A percentile compares a stretch with the other conserved stretches of the same genome.
Conservation (phyloP, 2,329 filamentous ascomycete genomes). For the Sordariomycetes sp. region DNA sequence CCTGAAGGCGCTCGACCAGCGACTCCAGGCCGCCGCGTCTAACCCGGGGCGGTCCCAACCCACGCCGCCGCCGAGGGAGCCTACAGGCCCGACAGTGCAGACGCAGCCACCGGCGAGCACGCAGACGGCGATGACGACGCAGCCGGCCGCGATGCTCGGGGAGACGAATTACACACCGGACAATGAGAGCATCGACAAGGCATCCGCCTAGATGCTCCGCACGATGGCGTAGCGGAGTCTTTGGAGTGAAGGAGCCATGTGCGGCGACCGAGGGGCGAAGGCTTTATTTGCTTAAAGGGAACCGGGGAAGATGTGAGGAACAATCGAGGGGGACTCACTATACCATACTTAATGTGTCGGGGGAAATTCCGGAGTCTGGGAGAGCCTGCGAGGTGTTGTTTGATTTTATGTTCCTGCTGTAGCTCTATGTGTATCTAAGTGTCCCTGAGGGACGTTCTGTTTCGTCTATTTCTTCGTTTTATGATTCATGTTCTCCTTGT, state of each 20-base stretch:
- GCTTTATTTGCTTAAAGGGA: not conserved
- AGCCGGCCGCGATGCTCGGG: conserved; percentile 47
- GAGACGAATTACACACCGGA: conserved; percentile 64
- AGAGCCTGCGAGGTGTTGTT: conserved; percentile 1
- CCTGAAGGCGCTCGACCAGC: conserved; percentile 82
- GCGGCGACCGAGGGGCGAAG: not conserved
- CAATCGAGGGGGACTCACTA: not conserved
- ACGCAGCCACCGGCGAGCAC: conserved; percentile 43
- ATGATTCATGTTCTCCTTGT: not conserved
- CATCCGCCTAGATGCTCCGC: not conserved
- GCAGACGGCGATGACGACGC: conserved; percentile 47
- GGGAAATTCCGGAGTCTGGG: not conserved
- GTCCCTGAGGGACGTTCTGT: not conserved
- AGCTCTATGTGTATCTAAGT: conserved; percentile 1
- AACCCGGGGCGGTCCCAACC: conserved; percentile 26
- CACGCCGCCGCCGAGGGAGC: conserved; percentile 19
- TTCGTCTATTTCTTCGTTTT: not conserved
- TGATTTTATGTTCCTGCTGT: not conserved
- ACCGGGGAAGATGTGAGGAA: not conserved
- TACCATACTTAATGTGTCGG: not conserved
- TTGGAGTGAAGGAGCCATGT: not conserved
- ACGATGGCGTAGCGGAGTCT: not conserved
- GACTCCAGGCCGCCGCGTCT: conserved; percentile 72
- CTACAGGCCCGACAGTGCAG: conserved; percentile 44
- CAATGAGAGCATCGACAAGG: conserved; percentile 26